Evolutionary conservation across 2,329 filamentous ascomycete species (phyloP).

Genomic region (Metarhizium brunneum): DNA sequence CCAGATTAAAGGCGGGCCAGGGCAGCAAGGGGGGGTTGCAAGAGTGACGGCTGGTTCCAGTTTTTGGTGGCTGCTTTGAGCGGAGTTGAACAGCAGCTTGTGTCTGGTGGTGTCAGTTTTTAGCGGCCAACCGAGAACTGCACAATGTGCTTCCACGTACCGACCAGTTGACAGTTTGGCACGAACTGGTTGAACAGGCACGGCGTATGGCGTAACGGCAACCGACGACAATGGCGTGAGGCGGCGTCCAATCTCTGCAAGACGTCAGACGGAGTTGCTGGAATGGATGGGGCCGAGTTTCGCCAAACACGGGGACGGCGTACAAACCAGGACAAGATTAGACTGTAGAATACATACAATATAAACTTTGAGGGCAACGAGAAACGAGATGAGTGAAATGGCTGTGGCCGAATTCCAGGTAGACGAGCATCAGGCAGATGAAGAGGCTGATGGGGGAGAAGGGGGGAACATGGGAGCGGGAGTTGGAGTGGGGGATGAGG

Average conservation of each 20-base stretch:
- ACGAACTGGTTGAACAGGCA: background rate
- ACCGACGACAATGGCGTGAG: background rate
- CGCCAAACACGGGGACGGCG: too few species aligned
- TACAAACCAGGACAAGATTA: background rate
- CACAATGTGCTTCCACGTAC: background rate
- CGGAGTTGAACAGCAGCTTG: background rate
- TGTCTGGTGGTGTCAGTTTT: background rate
- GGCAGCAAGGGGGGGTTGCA: background rate
- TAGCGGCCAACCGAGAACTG: background rate
- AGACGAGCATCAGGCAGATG: background rate
- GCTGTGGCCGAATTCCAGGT: background rate
- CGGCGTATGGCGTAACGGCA: background rate
- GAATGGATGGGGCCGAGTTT: too few species aligned
- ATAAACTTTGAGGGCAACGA: background rate
- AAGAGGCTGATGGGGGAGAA: background rate
- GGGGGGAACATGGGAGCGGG: background rate
- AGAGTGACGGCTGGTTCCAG: background rate
- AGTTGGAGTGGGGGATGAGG: background rate
- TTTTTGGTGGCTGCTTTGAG: background rate
- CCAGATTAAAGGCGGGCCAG: background rate
- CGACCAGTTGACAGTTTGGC: too few species aligned
- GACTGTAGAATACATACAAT: background rate
- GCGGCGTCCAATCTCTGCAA: background rate
- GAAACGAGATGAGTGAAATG: background rate
- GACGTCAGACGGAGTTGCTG: background rate